Percentiles rank a stretch among this genome's conserved stretches.
These are phyloP conservation scores for Mucor ambiguus DNA, from an alignment of 371 early-diverging fungal species.

Conservation along the genomic window DNA sequence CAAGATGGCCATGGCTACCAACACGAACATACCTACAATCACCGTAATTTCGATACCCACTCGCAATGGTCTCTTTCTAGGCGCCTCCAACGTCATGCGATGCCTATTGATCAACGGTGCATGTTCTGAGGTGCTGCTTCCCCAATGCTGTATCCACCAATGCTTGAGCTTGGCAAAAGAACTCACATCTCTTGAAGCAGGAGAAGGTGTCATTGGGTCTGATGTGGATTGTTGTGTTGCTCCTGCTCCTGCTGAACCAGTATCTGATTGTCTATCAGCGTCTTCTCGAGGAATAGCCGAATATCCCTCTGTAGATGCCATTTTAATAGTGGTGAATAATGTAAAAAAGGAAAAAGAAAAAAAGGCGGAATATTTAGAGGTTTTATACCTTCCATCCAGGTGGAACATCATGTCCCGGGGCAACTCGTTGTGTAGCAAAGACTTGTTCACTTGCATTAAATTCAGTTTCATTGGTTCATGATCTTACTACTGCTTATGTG, in stretches of 20 bases:
- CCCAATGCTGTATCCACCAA: constrained; percentile 11
- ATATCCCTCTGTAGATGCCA: constrained; percentile 12
- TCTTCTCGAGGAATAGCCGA: constrained; percentile 10
- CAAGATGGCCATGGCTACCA: constrained; percentile 18
- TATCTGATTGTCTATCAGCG: background rate
- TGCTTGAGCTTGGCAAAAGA: background rate
- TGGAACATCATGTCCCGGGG: background rate
- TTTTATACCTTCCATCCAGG: background rate
- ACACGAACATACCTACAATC: constrained; percentile 25
- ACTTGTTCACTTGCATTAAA: background rate
- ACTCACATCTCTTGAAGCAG: background rate
- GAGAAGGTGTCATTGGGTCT: background rate
- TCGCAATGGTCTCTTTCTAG: constrained; percentile 24
- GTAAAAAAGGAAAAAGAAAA: background rate
- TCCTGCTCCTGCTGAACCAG: background rate
- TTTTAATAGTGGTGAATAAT: background rate
- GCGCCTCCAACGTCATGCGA: constrained; percentile 45
- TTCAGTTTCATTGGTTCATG: background rate
- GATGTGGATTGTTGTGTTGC: background rate
- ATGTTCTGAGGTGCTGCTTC: constrained; percentile 14
- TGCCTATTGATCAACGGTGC: constrained; percentile 41
- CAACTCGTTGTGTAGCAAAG: background rate
- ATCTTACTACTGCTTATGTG: background rate
- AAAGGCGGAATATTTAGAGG: background rate
- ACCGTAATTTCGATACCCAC: constrained; percentile 23